phyloP scores from a whole-genome alignment of 2,329 filamentous ascomycete genomes.

The Penicillium sp. region DNA sequence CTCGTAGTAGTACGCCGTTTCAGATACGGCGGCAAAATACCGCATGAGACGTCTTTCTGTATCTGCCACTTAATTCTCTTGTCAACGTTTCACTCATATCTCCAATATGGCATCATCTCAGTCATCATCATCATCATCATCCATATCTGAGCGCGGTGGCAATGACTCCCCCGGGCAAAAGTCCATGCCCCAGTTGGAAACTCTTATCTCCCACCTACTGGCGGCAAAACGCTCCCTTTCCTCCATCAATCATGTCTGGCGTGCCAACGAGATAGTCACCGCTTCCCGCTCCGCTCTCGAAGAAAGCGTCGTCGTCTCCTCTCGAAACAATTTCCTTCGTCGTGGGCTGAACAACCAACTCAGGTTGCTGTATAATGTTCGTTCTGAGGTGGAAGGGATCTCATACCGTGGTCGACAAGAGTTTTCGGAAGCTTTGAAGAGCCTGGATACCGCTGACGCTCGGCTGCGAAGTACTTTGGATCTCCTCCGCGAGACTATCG shows the following conservation, averaged over 20 bases:
- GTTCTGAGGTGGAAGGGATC: conserved; percentile 42
- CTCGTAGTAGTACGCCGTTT: background rate
- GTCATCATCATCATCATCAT: conserved; percentile 29
- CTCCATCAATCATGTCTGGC: conserved; percentile 75
- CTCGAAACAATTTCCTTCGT: conserved; percentile 64
- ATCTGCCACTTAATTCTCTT: background rate
- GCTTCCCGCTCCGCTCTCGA: conserved; percentile 71
- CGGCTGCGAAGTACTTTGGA: conserved; percentile 54
- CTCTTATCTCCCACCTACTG: conserved; percentile 76
- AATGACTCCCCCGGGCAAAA: conserved; percentile 15
- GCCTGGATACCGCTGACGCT: conserved; percentile 56
- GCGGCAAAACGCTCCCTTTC: conserved; percentile 82
- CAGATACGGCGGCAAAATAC: background rate
- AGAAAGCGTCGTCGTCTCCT: conserved; percentile 68
- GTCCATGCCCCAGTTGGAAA: conserved; percentile 55
- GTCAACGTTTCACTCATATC: background rate
- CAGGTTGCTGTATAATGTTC: conserved; percentile 42
- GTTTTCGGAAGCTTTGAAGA: conserved; percentile 49
- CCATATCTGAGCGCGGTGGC: conserved; percentile 15
- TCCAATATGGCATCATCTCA: conserved; percentile 30
- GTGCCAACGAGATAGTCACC: conserved; percentile 80
- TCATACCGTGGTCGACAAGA: conserved; percentile 42
- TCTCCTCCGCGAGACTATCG: conserved; percentile 53
- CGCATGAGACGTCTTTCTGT: background rate
- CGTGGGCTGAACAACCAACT: conserved; percentile 53